Evolutionary conservation across 805 yeast species (phyloP), one percentile per base, ranked within the genome.

Genomic region (Teunomyces lycoperdinae): DNA sequence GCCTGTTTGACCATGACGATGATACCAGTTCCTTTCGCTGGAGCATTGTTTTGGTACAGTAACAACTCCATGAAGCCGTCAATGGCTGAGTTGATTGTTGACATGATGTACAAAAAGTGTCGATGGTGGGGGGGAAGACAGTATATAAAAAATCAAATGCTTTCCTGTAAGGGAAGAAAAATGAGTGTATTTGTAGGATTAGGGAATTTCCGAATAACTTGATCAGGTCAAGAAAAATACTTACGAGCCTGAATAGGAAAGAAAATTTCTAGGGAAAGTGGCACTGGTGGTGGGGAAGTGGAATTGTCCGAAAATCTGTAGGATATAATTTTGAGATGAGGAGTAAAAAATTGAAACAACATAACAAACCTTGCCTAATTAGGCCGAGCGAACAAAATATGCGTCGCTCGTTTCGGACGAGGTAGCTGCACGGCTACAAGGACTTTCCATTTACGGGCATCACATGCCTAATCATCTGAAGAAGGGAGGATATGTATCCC

Each of bases 21-120:
- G 30, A 58, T 57, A 2, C 72, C 73, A 7, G 71, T 66, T 7
- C 71, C 70, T 6, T 53, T 47, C 14, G 67, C 68, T 7, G 71
- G 68, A 44, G 55, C 47, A 49, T 67, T 63, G 46, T 64, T 64
- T 36, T 58, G 66, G 49, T 56, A 57, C 32, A 62, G 44, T 43
- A 67, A 58, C 28, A 67, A 50, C 48, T 58, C 54, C 66, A 64
- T 56, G 9, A 66, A 32, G 13, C 70, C 71, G 43, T 61, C 53
- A 20, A 58, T 50, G 26, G 71, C 71, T 8, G 67, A 58, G 49
- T 64, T 64, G 6, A 43, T 47, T n/a, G 48, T 49, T 33, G 31
- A 43, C 11, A 44, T 40, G 40, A 35, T 42, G 20, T 16, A 32
- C 39, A 27, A 35, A 30, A 17, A 5, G 17, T 26, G 27, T 20